Base-by-base conservation (phyloP, 352 stramenopile genomes). In the Pythium pyrilobum region DNA sequence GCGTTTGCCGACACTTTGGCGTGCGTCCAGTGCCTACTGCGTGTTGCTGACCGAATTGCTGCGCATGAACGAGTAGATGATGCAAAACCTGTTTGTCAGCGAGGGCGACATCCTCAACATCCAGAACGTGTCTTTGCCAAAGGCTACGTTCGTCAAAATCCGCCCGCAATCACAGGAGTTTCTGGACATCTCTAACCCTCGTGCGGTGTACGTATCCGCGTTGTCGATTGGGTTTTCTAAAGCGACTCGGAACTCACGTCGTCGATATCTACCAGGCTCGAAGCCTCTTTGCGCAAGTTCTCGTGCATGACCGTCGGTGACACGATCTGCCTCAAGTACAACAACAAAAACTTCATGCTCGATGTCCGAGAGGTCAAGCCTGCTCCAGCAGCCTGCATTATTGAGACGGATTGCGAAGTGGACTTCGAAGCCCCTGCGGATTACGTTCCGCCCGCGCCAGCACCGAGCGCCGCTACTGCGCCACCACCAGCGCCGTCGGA, bases 341-440 rank as follows among this genome's bases (percentile, higher is more conserved):
- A 99, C 76, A 90, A 95, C 72, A 97, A 97, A 62, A 98, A 98
- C 61, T 99, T 98, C 67, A 86, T 99, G 72, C 82, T 99, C 60
- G 94, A 98, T 57, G 86, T 99, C n/a, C 92, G 96, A 21, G 96
- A 99, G 72, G 83, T 99, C 3, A 83, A 96, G 58, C 97, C 97
- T 0, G 66, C 92, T 24, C 88, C 97, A 51, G 97, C 97, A 12
- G 96, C 93, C 6, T 99, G 95, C 63, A 99, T 99, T 64, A 98
- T 99, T 53, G 97, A 99, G 78, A 99, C 96, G 2, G 97, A 99
- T 72, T 98, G 96, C 57, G 97, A 99, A 67, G 94, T 99, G 7
- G 97, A 99, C 70, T 99, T 99, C 69, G 97, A 99, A 66, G 83
- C 96, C 3, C 97, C 97, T 3, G 74, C 77, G 0, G 85, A 92